phyloP scores from a whole-genome alignment of 2,329 filamentous ascomycete species.

The Phoma sp. region DNA sequence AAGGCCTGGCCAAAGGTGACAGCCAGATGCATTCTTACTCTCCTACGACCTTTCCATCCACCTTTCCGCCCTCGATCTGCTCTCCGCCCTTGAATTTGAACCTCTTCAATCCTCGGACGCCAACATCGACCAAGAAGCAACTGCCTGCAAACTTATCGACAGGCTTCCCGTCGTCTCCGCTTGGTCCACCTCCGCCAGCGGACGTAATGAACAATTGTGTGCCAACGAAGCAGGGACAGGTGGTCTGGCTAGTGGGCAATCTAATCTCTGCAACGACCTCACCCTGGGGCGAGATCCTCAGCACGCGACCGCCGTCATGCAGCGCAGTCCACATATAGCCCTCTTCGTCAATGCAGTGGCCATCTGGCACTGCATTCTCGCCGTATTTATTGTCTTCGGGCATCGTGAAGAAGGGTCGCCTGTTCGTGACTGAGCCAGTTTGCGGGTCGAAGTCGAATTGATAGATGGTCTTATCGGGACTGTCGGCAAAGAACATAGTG shows the following conservation, averaged over 20 bases:
- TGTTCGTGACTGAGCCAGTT: slow-evolving; percentile 70
- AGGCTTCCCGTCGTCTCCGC: slow-evolving; percentile 62
- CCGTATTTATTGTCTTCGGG: slow-evolving; percentile 57
- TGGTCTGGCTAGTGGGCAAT: slow-evolving; percentile 79
- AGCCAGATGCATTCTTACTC: slow-evolving; percentile 18
- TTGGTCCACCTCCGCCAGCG: slow-evolving; percentile 55
- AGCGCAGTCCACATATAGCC: slow-evolving; percentile 89
- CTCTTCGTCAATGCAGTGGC: slow-evolving; percentile 81
- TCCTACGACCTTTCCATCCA: slow-evolving; percentile 34
- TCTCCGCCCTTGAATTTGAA: slow-evolving; percentile 45
- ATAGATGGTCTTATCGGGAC: slow-evolving; percentile 71
- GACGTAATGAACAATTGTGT: slow-evolving; percentile 78
- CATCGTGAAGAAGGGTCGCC: slow-evolving; percentile 75
- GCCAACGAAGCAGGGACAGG: slow-evolving; percentile 81
- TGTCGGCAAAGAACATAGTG: slow-evolving; percentile 85
- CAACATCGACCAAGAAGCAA: slow-evolving; percentile 79
- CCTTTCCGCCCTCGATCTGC: slow-evolving; percentile 37
- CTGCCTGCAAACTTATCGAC: slow-evolving; percentile 71
- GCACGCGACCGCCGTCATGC: slow-evolving; percentile 77
- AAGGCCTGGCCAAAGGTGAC: no score
- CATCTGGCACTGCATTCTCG: slow-evolving; percentile 71
- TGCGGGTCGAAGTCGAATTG: slow-evolving; percentile 73
- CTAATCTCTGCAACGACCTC: slow-evolving; percentile 75
- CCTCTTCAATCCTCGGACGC: slow-evolving; percentile 62
- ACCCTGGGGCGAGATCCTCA: slow-evolving; percentile 74